Evolutionary conservation across 495 filamentous ascomycete species (phyloP), one percentile per base, ranked within the genome.

Genomic region (Aspergillus diversus): DNA sequence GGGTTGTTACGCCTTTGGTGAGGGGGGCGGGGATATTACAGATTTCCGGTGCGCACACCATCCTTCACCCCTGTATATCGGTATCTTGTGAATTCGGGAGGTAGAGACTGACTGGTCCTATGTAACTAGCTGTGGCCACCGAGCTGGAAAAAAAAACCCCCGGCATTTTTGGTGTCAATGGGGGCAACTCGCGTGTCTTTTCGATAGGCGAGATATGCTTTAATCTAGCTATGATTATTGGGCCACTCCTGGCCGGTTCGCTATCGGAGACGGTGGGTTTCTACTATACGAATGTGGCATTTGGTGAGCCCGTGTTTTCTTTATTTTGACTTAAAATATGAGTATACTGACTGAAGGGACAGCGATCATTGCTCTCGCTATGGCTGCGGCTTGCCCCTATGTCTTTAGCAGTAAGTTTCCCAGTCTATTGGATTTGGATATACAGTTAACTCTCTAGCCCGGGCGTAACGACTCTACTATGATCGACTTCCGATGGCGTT

Each of bases 101-200:
- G 6, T 50, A 8, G 5, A 9, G 47, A 39, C 13, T 39, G 37
- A 39, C 37, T 7, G 1, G 37, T 8, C 1, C 13, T 39, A 39
- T 39, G 37, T 39, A 13, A 17, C 17, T 27, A 50, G 47, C 6
- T 9, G n/a, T 50, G 9, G 16, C 16, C 1, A 17, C 75, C 16
- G 67, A 72, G 5, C 17, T 71, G 0, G 63, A 72, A 33, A 53
- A 33, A 0, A 49, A 66, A 4, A 15, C 70, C 12, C 75, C 72
- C 0, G 73, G 74, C 0, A 67, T 75, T 33, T 77, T 76, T 31
- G 76, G 77, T 6, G 64, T 63, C 2, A 63, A 73, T 34, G 76
- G 75, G 7, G 76, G 75, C 0, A 75, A 75, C 33, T 77, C 77
- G 6, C 71, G 75, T 32, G 77, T 72, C n/a, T 66, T 75, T 42